Conservation (phyloP, 129 eudicot species). For the Arctium lappa region DNA sequence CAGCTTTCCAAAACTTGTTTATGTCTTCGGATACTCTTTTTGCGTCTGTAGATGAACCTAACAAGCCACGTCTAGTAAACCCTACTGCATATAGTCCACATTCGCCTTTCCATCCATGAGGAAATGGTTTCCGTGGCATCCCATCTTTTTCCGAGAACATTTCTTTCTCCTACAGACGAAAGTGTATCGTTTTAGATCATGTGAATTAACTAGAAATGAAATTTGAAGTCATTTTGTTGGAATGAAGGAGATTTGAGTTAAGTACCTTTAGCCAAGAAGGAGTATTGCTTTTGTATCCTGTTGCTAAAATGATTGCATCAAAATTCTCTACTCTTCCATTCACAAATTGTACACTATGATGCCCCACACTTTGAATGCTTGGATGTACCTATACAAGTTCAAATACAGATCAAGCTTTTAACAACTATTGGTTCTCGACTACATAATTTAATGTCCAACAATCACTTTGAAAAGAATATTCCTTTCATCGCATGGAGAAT, state of each 20-base stretch:
- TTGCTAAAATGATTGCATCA: constrained; percentile 93
- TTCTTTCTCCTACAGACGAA: constrained; percentile 50
- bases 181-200: not conserved
- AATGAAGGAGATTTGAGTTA: not conserved
- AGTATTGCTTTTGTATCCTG: constrained; percentile 97
- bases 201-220: not conserved
- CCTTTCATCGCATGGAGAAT: not conserved
- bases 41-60: constrained; percentile 97
- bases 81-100: constrained; percentile 91
- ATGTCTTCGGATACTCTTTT: constrained; percentile 73
- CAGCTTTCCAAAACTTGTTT: constrained; percentile 47
- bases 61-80: constrained; percentile 91
- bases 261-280: constrained; percentile 96
- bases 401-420: not conserved
- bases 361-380: constrained; percentile 48
- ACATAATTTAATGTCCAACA: not conserved
- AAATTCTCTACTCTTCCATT: constrained; percentile 67
- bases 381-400: constrained; percentile 58
- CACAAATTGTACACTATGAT: constrained; percentile 58
- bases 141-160: constrained; percentile 97
- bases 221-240: not conserved
- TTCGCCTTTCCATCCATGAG: constrained; percentile 95
- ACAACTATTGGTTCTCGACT: not conserved
- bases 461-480: not conserved
- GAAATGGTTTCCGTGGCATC: constrained; percentile 81